phyloP scores from a whole-genome alignment of 371 early-diverging fungal species.

The Circinella umbellata region DNA sequence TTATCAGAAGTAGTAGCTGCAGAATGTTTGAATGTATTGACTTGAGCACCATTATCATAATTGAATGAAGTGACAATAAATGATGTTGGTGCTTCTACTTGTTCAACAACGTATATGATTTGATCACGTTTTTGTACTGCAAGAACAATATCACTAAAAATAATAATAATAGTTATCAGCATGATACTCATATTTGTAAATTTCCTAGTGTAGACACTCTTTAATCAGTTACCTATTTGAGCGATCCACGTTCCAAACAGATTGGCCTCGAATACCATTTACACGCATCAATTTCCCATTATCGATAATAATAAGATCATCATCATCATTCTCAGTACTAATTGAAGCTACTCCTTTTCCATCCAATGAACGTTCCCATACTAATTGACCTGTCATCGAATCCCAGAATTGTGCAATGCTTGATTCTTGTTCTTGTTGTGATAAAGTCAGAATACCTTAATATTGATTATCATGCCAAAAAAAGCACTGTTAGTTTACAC shows the following conservation, averaged over 20 bases:
- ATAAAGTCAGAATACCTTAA: constrained; percentile 9
- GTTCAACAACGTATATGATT: constrained; percentile 10
- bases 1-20: constrained; percentile 26
- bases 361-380: background rate
- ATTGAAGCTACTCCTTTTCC: background rate
- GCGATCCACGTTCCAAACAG: background rate
- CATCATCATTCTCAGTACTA: background rate
- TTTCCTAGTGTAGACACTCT: background rate
- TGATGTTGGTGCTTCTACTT: background rate
- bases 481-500: no score
- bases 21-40: constrained; percentile 15
- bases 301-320: background rate
- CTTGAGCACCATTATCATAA: constrained; percentile 21
- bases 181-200: background rate
- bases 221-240: background rate
- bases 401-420: constrained; percentile 8
- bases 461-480: no score
- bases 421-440: background rate
- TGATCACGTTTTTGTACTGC: constrained; percentile 25
- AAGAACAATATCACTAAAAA: background rate
- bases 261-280: background rate
- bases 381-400: background rate
- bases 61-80: constrained; percentile 24
- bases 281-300: background rate
- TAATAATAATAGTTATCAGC: no score